Evolutionary conservation across 306 rosid genomes (phyloP).

Genomic region (Senna tora): DNA sequence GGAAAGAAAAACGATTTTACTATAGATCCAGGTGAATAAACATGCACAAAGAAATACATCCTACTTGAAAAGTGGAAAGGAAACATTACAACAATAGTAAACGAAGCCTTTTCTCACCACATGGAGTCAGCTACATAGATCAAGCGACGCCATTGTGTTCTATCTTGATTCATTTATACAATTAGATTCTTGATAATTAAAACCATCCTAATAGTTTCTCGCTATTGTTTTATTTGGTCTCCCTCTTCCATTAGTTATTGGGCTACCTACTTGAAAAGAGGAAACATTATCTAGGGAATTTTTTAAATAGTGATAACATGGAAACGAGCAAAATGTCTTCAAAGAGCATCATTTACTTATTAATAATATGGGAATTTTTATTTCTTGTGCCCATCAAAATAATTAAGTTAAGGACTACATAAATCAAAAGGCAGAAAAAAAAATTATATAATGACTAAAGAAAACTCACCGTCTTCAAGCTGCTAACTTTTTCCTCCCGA

Average conservation of each 20-base stretch:
- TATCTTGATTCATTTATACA: too few relatives aligned
- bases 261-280: conserved; percentile 3
- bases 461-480: conserved; percentile 88
- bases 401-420: conserved; percentile 20
- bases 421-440: not conserved
- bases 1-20: not conserved
- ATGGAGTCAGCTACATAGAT: too few relatives aligned
- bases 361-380: too few relatives aligned
- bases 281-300: not conserved
- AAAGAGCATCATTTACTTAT: not conserved
- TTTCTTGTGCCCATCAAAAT: not conserved
- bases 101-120: too few relatives aligned
- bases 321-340: conserved; percentile 30
- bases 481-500: conserved; percentile 97
- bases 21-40: not conserved
- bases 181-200: too few relatives aligned
- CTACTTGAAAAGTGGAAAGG: not conserved
- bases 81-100: too few relatives aligned
- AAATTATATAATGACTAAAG: conserved; percentile 3
- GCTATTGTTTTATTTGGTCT: too few relatives aligned
- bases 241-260: too few relatives aligned
- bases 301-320: not conserved
- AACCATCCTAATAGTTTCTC: too few relatives aligned
- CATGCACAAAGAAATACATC: conserved; percentile 14
- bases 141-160: too few relatives aligned